Conservation (phyloP, 1,139 yeast genomes). For the Zhuliangozyma blackwelliae region DNA sequence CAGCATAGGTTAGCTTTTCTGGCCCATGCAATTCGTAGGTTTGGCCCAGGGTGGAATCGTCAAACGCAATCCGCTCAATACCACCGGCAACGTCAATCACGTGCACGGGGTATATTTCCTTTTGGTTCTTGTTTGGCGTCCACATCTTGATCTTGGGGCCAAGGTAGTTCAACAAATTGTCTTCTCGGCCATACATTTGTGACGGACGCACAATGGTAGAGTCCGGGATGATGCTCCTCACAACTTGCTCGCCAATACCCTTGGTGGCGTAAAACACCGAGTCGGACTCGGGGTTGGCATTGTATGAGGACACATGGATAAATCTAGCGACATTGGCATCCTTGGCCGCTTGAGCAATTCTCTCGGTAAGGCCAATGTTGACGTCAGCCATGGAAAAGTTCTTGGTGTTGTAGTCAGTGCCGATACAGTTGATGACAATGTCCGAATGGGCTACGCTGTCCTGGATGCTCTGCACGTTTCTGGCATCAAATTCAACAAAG, state of each 20-base stretch:
- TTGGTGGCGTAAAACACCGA: conserved; percentile 76
- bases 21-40: conserved; percentile 76
- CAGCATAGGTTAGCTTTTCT: conserved; percentile 57
- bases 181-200: conserved; percentile 76
- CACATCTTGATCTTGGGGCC: conserved; percentile 54
- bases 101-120: conserved; percentile 68
- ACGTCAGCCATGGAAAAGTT: conserved; percentile 81
- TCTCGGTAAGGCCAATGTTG: conserved; percentile 71
- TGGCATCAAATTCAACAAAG: conserved; percentile 76
- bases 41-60: conserved; percentile 76
- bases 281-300: conserved; percentile 65
- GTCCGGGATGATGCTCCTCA: conserved; percentile 63
- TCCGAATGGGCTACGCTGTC: conserved; percentile 80
- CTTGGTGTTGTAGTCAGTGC: conserved; percentile 74
- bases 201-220: conserved; percentile 85
- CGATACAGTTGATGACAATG: conserved; percentile 76
- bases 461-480: conserved; percentile 73
- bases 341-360: conserved; percentile 71
- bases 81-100: conserved; percentile 77
- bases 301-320: conserved; percentile 76
- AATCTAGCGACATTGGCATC: conserved; percentile 73
- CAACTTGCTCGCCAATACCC: conserved; percentile 74
- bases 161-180: conserved; percentile 63
- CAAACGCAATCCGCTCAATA: conserved; percentile 73
- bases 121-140: conserved; percentile 63